Evolutionary conservation across 441 rosid species (phyloP).

Genomic region (Mallotus repandus): DNA sequence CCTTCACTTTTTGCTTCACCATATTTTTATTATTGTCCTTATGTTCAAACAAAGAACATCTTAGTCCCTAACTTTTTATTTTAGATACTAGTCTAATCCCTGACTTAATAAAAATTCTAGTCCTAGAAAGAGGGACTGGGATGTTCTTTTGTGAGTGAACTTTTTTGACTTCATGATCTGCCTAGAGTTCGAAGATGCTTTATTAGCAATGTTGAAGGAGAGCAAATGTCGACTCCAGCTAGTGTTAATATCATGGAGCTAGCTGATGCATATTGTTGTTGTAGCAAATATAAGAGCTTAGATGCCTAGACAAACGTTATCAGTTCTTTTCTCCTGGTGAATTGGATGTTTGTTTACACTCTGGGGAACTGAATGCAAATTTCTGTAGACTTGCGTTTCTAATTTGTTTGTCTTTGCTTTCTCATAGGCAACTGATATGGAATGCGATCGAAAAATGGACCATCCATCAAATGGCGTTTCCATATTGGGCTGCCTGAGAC

Average conservation of each 20-base stretch:
- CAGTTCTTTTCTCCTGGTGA: neutral
- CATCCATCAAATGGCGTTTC: slow-evolving; percentile 86
- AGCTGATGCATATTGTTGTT: neutral
- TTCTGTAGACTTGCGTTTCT: neutral
- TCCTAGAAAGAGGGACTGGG: too few species aligned
- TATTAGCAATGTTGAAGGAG: neutral
- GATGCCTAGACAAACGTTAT: neutral
- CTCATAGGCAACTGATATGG: slow-evolving; percentile 52
- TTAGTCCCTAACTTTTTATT: too few species aligned
- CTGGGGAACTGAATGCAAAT: too few species aligned
- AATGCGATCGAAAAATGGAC: slow-evolving; percentile 60
- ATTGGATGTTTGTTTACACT: neutral
- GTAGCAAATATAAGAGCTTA: neutral
- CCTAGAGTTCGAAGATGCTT: neutral
- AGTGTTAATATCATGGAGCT: neutral
- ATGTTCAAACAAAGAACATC: too few species aligned
- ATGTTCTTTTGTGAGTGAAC: neutral
- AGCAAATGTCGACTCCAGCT: neutral
- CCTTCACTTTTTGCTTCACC: neutral
- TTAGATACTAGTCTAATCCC: too few species aligned
- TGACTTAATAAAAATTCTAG: too few species aligned
- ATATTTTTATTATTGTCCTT: too few species aligned
- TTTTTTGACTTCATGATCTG: neutral
- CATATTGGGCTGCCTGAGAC: slow-evolving; percentile 73
- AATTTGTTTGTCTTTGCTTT: slow-evolving; percentile 28